Evolutionary conservation across 2,329 filamentous ascomycete genomes (phyloP), one percentile per base, ranked within the genome.

Genomic region (Colletotrichum lindemuthianum): DNA sequence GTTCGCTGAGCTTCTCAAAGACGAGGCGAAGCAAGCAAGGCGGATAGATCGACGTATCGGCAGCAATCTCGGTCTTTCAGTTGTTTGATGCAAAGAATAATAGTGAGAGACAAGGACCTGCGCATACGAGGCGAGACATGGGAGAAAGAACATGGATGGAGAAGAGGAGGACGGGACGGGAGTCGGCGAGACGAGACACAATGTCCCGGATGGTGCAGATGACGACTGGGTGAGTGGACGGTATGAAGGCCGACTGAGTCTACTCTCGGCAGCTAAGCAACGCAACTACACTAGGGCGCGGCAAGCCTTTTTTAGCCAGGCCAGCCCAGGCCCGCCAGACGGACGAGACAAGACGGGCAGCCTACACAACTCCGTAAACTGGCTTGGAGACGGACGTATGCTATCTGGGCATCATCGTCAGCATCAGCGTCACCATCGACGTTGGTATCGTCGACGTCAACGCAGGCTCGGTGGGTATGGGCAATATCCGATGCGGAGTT

Each of bases 231-330:
- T 7, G 52, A 55, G 34, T 34, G 41, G 52, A 34, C 33, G 24
- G 16, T 39, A 44, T 32, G 24, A 40, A 15, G 32, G 32, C 52
- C 24, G 39, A 43, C 34, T 11, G 37, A 16, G 34, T 24, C 24
- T 24, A 24, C 24, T 24, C 41, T 47, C 54, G 45, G 45, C 54
- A 58, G 37, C 54, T 58, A 58, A 54, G 24, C 45, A 41, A 54
- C 24, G 24, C 24, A 24, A 24, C 24, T 24, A 24, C 24, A 24
- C 12, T 44, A 53, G 34, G 13, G 39, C 24, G 37, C 39, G 51
- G n/a, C 48, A 47, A 8, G 8, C 32, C 24, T 24, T 24, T 24
- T 24, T 50, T 34, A 50, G 48, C 48, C 34, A 37, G 33, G 48
- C 48, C 33, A 16, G 48, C 33, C 48, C 45, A 49, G 48, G 48